These are phyloP conservation scores for Candida orba DNA, from an alignment of 805 yeast species.

Conservation along the genomic window DNA sequence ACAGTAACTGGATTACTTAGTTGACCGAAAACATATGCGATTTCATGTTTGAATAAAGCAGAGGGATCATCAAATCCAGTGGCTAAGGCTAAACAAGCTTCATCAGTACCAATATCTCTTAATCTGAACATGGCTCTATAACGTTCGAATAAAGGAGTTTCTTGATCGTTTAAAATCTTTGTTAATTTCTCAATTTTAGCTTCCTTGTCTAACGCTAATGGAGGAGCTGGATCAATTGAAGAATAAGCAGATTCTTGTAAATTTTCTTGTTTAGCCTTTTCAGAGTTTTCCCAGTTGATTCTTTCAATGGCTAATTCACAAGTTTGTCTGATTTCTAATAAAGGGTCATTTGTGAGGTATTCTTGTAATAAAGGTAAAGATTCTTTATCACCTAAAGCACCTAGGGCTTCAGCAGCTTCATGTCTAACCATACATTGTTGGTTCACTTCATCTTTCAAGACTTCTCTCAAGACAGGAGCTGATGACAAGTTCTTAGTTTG, in stretches of 20 bases:
- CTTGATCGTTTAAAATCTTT: conserved; percentile 65
- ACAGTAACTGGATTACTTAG: conserved; percentile 89
- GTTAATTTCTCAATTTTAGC: conserved; percentile 62
- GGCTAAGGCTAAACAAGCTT: conserved; percentile 88
- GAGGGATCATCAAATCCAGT: conserved; percentile 84
- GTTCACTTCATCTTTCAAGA: conserved; percentile 47
- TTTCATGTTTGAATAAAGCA: conserved; percentile 94
- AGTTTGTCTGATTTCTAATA: conserved; percentile 88
- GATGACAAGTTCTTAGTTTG: conserved; percentile 84
- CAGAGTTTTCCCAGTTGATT: conserved; percentile 85
- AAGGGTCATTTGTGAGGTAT: conserved; percentile 66
- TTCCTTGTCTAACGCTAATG: conserved; percentile 60
- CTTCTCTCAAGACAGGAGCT: conserved; percentile 67
- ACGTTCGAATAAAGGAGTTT: conserved; percentile 78
- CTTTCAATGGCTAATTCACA: conserved; percentile 96
- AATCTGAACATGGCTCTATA: conserved; percentile 98
- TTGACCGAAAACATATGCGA: conserved; percentile 98
- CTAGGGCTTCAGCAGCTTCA: conserved; percentile 98
- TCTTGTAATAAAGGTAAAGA: conserved; percentile 60
- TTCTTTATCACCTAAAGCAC: conserved; percentile 82
- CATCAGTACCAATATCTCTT: conserved; percentile 89
- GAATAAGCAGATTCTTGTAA: conserved; percentile 72
- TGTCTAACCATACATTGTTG: conserved; percentile 98
- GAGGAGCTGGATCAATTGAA: conserved; percentile 98
- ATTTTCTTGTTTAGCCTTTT: conserved; percentile 53